Evolutionary conservation across 208 protist genomes (phyloP).

Genomic region (Porcisia hertigi): DNA sequence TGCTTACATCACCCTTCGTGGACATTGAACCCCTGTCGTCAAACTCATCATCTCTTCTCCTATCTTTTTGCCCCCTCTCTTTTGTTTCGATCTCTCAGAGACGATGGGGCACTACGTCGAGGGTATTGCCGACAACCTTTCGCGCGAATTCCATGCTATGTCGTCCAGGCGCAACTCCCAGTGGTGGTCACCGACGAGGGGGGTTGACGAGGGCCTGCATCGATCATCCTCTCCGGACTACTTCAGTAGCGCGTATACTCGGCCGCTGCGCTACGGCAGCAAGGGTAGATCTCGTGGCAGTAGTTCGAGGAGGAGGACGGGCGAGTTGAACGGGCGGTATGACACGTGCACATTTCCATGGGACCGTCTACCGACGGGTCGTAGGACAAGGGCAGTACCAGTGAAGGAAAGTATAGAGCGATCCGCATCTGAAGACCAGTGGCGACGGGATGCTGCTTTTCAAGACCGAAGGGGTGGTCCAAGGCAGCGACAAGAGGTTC

Average conservation of each 20-base stretch:
- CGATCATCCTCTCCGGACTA: not conserved
- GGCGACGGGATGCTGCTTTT: not conserved
- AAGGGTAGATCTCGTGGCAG: not conserved
- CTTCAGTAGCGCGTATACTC: not conserved
- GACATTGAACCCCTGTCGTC: no score
- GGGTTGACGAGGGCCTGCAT: not conserved
- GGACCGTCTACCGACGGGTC: not conserved
- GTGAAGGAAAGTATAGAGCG: not conserved
- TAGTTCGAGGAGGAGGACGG: not conserved
- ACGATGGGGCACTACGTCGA: not conserved
- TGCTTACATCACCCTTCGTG: no score
- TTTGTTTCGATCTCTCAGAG: not conserved
- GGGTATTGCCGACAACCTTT: constrained; percentile 17
- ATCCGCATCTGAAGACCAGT: not conserved
- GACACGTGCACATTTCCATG: not conserved
- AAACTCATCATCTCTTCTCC: not conserved
- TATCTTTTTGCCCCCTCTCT: constrained; percentile 9
- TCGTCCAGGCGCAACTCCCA: constrained; percentile 12
- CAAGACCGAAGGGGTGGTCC: no score
- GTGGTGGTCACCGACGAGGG: not conserved
- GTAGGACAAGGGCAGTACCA: not conserved
- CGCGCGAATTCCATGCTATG: constrained; percentile 25
- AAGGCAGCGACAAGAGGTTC: not conserved
- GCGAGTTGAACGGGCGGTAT: not conserved
- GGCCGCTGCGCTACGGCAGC: constrained; percentile 17